Conservation (phyloP, 164 flowering plant genomes). For the Tetrastigma voinierianum region DNA sequence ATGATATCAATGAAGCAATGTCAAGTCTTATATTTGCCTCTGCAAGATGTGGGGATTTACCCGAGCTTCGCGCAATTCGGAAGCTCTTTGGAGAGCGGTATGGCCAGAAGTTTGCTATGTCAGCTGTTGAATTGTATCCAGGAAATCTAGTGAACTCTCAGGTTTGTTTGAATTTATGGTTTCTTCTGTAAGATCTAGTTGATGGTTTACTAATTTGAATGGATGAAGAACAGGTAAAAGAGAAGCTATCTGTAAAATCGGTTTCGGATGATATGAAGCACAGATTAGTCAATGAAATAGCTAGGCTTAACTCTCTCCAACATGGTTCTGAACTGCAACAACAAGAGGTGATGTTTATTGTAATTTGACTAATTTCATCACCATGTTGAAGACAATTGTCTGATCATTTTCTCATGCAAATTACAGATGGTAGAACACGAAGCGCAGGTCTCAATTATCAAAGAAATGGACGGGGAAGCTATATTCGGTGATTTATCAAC, state of each 20-base stretch:
- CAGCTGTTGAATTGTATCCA: constrained; percentile 54
- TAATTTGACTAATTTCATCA: not conserved
- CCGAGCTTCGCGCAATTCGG: constrained; percentile 64
- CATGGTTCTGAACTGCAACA: constrained; percentile 30
- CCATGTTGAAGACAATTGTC: not conserved
- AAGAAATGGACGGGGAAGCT: constrained; percentile 16
- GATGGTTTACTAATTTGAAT: not conserved
- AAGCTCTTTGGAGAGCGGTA: constrained; percentile 71
- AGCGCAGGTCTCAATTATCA: constrained; percentile 4
- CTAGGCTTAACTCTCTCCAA: constrained; percentile 31
- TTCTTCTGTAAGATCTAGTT: not conserved
- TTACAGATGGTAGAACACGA: constrained; percentile 10
- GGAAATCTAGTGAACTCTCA: constrained; percentile 68
- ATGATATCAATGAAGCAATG: constrained; percentile 80
- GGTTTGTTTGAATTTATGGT: constrained; percentile 28
- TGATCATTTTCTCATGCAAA: not conserved
- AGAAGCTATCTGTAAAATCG: constrained; percentile 37
- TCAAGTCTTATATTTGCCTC: constrained; percentile 83
- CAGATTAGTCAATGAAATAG: constrained; percentile 59
- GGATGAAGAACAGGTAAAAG: constrained; percentile 32
- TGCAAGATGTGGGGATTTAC: constrained; percentile 77
- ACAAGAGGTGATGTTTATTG: constrained; percentile 19
- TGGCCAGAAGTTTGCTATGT: constrained; percentile 48
- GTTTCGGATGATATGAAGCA: constrained; percentile 54
- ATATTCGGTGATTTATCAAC: constrained; percentile 6